phyloP scores from a whole-genome alignment of 164 flowering plant genomes.

The Aristolochia californica region DNA sequence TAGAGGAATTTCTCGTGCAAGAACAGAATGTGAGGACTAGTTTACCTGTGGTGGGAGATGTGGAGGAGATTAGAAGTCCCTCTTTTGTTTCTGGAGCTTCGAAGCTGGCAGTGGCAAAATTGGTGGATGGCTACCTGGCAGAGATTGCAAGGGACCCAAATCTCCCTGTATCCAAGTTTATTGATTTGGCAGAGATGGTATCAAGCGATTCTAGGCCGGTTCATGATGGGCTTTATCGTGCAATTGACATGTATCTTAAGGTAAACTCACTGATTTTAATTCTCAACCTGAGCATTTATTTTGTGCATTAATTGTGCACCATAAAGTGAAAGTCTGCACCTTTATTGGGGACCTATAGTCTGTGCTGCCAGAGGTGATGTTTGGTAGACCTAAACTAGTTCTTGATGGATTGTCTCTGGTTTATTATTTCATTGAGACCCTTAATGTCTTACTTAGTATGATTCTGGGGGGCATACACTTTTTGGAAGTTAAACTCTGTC shows the following conservation, averaged over 20 bases:
- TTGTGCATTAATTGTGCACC: not conserved
- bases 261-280: conserved; percentile 20
- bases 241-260: conserved; percentile 85
- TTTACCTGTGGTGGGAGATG: conserved; percentile 24
- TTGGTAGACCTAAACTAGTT: too few species aligned
- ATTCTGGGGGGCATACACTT: too few species aligned
- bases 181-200: conserved; percentile 57
- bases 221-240: conserved; percentile 83
- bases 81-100: conserved; percentile 62
- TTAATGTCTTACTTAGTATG: too few species aligned
- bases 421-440: too few species aligned
- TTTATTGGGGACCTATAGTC: not conserved
- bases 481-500: too few species aligned
- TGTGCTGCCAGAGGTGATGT: too few species aligned
- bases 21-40: conserved; percentile 34
- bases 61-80: conserved; percentile 36
- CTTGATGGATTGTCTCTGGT: too few species aligned
- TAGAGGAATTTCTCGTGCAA: conserved; percentile 54
- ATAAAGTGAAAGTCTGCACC: not conserved
- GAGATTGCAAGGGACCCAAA: conserved; percentile 77
- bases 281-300: not conserved
- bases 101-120: conserved; percentile 75
- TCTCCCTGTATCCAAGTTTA: conserved; percentile 50
- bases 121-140: conserved; percentile 77
- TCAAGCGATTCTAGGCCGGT: conserved; percentile 46